Evolutionary conservation across 2,329 filamentous ascomycete genomes (phyloP).

Genomic region (Ophiostoma himal-ulmi): DNA sequence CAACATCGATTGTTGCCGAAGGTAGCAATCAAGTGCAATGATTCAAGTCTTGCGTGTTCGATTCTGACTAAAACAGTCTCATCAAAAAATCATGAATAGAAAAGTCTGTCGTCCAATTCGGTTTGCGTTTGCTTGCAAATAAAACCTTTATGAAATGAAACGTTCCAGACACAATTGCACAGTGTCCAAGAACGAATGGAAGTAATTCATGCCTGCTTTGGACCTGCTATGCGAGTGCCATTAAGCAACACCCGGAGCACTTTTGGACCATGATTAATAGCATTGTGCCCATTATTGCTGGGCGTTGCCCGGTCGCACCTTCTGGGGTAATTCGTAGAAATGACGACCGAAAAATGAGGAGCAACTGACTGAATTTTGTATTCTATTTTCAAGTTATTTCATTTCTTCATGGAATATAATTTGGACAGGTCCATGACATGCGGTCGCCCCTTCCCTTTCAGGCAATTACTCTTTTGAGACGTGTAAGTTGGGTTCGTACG

Average conservation of each 20-base stretch:
- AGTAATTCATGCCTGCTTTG: too few species aligned
- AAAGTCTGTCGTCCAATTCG: too few species aligned
- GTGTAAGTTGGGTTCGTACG: constrained; percentile 18
- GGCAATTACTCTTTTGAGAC: constrained; percentile 22
- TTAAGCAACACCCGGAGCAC: too few species aligned
- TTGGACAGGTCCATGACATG: background rate
- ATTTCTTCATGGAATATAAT: background rate
- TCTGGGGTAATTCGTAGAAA: background rate
- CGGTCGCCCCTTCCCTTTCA: background rate
- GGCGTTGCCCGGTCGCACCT: background rate
- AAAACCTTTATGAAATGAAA: too few species aligned
- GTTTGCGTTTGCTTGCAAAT: too few species aligned
- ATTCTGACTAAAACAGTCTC: background rate
- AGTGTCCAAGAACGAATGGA: too few species aligned
- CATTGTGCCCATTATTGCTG: background rate
- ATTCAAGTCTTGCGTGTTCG: background rate
- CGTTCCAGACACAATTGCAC: too few species aligned
- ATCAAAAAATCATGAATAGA: too few species aligned
- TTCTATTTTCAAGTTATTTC: background rate
- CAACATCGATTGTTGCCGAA: background rate
- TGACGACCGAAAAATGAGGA: background rate
- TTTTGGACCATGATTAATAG: background rate
- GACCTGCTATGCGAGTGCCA: too few species aligned
- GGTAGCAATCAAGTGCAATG: background rate
- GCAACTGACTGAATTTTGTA: background rate